Evolutionary conservation across 108 stramenopile species (phyloP).

Genomic region (Cyclostephanos invisitatus): DNA sequence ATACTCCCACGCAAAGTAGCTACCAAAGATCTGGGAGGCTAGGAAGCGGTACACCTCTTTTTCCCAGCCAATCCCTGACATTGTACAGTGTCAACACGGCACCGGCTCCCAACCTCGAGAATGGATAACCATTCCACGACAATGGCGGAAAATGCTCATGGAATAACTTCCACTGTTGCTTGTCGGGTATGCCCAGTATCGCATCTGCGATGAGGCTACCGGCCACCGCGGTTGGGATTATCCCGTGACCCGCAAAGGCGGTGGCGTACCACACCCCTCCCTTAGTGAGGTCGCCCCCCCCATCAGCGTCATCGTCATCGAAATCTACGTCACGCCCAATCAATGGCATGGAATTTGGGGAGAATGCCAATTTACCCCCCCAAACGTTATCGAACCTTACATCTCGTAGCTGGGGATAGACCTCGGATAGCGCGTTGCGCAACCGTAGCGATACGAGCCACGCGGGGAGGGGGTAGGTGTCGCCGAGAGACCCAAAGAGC

Average conservation of each 20-base stretch:
- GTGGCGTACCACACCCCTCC: slow-evolving; percentile 47
- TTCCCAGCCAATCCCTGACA: slow-evolving; percentile 34
- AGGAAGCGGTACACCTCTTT: slow-evolving; percentile 41
- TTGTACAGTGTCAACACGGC: slow-evolving; percentile 34
- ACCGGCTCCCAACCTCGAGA: slow-evolving; percentile 30
- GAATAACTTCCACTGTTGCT: slow-evolving; percentile 40
- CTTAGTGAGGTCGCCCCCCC: neutral
- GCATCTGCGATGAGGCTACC: slow-evolving; percentile 45
- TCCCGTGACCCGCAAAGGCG: slow-evolving; percentile 44
- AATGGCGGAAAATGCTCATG: slow-evolving; percentile 42
- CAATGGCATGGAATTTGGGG: slow-evolving; percentile 34
- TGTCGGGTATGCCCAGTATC: slow-evolving; percentile 34
- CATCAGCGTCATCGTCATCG: slow-evolving; percentile 11
- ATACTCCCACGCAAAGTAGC: neutral
- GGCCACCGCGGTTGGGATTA: slow-evolving; percentile 40
- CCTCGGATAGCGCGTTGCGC: slow-evolving; percentile 32
- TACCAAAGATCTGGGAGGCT: slow-evolving; percentile 43
- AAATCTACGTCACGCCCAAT: slow-evolving; percentile 41
- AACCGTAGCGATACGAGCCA: slow-evolving; percentile 32
- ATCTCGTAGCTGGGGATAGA: slow-evolving; percentile 36
- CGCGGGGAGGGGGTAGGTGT: slow-evolving; percentile 23
- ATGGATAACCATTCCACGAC: slow-evolving; percentile 41
- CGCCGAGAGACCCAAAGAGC: slow-evolving; percentile 41
- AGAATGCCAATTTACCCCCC: slow-evolving; percentile 38
- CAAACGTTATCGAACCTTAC: slow-evolving; percentile 36